phyloP scores from a whole-genome alignment of 2,329 filamentous ascomycete species.

The Exophiala spinifera region DNA sequence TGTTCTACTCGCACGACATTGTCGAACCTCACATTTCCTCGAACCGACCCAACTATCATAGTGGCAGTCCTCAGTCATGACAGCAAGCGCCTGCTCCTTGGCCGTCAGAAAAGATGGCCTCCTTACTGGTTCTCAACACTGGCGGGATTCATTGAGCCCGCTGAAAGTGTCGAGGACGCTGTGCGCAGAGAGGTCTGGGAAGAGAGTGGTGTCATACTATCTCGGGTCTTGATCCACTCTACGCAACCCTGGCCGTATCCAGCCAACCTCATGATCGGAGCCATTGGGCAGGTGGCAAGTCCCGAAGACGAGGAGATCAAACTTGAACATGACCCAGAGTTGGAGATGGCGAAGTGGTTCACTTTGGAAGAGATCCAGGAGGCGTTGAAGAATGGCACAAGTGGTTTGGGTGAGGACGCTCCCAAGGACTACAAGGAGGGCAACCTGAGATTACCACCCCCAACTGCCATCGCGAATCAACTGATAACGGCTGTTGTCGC shows the following conservation, averaged over 20 bases:
- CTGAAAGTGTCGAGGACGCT: conserved; percentile 80
- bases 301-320: conserved; percentile 76
- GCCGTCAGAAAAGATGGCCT: conserved; percentile 80
- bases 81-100: conserved; percentile 73
- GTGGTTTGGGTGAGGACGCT: conserved; percentile 62
- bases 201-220: conserved; percentile 73
- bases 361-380: conserved; percentile 73
- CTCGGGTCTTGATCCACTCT: conserved; percentile 75
- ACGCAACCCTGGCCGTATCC: conserved; percentile 88
- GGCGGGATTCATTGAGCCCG: conserved; percentile 80
- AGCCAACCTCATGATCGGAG: conserved; percentile 79
- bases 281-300: conserved; percentile 75
- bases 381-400: conserved; percentile 66
- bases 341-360: conserved; percentile 90
- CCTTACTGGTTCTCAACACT: conserved; percentile 83
- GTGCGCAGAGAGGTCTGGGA: conserved; percentile 84
- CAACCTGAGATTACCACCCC: conserved; percentile 73
- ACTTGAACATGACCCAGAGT: conserved; percentile 82
- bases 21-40: conserved; percentile 87
- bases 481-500: conserved; percentile 75
- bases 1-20: conserved; percentile 81
- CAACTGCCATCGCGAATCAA: conserved; percentile 89
- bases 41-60: conserved; percentile 93
- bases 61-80: conserved; percentile 85
- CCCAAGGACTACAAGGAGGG: conserved; percentile 71